phyloP scores from a whole-genome alignment of 139 green algal species.

The Diplosphaera chodatii region DNA sequence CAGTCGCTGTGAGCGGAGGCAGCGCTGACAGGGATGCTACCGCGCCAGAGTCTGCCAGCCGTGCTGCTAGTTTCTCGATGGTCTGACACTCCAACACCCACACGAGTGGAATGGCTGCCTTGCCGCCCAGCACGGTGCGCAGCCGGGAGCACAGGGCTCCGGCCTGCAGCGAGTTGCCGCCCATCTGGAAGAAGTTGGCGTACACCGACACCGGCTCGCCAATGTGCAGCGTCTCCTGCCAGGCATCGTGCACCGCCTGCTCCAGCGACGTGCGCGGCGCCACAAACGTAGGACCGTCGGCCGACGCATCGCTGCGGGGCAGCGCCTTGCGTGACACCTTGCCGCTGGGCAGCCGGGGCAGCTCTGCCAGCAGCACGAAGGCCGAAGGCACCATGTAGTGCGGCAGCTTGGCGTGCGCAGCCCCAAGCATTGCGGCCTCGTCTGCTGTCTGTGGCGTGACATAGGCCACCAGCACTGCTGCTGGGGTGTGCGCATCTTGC shows the following conservation, averaged over 20 bases:
- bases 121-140: neutral
- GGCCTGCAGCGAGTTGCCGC: neutral
- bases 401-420: neutral
- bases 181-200: neutral
- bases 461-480: constrained; percentile 14
- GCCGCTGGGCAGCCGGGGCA: neutral
- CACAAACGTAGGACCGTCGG: neutral
- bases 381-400: neutral
- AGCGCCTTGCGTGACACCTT: neutral
- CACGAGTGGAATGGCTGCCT: neutral
- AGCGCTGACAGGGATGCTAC: neutral
- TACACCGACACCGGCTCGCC: neutral
- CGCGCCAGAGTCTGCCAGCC: neutral
- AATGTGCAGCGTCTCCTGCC: neutral
- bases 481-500: constrained; percentile 1
- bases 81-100: neutral
- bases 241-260: neutral
- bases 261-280: neutral
- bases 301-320: neutral
- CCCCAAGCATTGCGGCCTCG: neutral
- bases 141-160: neutral
- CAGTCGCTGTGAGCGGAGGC: too few relatives aligned
- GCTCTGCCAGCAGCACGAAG: neutral
- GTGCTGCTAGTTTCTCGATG: neutral
- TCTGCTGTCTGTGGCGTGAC: constrained; percentile 3